Conservation (phyloP, 805 yeast genomes). For the Yarrowia sp. region DNA sequence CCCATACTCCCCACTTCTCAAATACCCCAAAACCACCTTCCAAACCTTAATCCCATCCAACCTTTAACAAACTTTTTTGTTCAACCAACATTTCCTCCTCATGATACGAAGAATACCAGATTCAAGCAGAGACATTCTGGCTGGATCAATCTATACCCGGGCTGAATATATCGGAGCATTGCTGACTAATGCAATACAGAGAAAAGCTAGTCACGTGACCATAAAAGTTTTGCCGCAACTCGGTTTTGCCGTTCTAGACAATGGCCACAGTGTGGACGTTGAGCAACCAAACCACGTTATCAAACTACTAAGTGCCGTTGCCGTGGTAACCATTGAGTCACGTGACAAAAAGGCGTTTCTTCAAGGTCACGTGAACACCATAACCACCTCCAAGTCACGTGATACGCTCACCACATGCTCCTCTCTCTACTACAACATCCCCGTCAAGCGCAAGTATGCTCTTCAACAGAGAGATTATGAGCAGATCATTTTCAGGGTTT, state of each 20-base stretch:
- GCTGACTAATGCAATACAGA: background rate
- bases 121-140: slow-evolving; percentile 9
- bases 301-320: background rate
- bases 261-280: background rate
- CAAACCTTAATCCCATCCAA: background rate
- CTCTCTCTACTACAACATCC: slow-evolving; percentile 7
- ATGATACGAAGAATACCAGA: slow-evolving; percentile 18
- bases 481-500: background rate
- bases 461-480: slow-evolving; percentile 9
- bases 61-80: background rate
- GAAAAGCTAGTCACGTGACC: background rate
- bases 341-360: background rate
- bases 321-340: background rate
- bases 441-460: slow-evolving; percentile 23
- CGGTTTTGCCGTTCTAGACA: background rate
- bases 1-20: background rate
- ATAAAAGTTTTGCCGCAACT: background rate
- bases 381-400: background rate
- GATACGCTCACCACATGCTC: background rate
- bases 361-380: background rate
- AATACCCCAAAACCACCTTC: background rate
- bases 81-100: background rate
- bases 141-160: background rate
- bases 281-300: background rate
- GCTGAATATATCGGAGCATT: background rate